Percentiles rank a stretch among this genome's conserved stretches.
phyloP scores from a whole-genome alignment of 768 basidiomycete species.

The Pulveroboletus sp. region DNA sequence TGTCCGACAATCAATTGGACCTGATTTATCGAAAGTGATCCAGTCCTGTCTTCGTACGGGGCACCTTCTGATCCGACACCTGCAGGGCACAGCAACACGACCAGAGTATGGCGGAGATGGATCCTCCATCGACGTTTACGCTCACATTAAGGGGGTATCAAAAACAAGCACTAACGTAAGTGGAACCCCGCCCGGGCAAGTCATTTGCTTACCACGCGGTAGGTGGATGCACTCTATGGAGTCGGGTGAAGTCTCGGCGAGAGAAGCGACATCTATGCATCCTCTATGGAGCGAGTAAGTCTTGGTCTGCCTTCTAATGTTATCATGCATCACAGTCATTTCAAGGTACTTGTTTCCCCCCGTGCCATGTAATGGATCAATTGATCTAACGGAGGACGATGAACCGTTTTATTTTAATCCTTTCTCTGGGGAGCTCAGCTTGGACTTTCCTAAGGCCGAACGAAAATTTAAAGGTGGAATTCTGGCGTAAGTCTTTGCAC shows the following conservation, averaged over 20 bases:
- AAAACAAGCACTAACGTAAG: conserved; percentile 84
- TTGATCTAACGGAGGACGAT: conserved; percentile 82
- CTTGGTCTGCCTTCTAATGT: not conserved
- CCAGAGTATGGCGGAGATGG: conserved; percentile 71
- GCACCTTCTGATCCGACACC: conserved; percentile 6
- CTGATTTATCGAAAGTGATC: conserved; percentile 81
- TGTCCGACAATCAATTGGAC: conserved; percentile 78
- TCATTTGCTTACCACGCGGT: not conserved
- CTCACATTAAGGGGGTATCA: conserved; percentile 83
- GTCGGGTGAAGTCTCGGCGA: conserved; percentile 64
- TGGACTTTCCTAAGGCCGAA: conserved; percentile 81
- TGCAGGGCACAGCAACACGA: conserved; percentile 83
- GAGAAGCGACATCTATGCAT: conserved; percentile 75
- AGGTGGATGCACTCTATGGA: conserved; percentile 95
- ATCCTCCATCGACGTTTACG: conserved; percentile 74
- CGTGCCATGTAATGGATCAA: conserved; percentile 54
- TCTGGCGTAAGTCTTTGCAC: conserved; percentile 61
- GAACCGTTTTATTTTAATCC: conserved; percentile 85
- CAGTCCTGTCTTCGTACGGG: not conserved
- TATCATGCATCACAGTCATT: conserved; percentile 1
- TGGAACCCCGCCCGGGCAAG: not conserved
- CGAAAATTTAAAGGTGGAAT: conserved; percentile 83
- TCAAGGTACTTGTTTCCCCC: conserved; percentile 72
- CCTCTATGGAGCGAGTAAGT: conserved; percentile 92
- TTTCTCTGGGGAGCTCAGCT: conserved; percentile 85